These are phyloP conservation scores for Blastocladiella britannica DNA, from an alignment of 192 early-diverging fungal species.

Conservation along the genomic window DNA sequence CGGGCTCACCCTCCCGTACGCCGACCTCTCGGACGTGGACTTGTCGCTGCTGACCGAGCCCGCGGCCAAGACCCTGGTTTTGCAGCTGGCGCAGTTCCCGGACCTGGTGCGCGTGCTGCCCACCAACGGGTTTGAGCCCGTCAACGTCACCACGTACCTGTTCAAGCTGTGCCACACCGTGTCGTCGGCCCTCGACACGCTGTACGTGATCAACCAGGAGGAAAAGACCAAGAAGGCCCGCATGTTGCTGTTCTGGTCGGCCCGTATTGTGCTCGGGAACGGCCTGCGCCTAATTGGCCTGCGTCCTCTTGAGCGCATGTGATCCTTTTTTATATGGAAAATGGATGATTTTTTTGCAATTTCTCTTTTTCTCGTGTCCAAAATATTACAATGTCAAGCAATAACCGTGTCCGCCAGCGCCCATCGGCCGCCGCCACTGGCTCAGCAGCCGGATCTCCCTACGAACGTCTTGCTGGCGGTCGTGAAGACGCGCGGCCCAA, in stretches of 20 bases:
- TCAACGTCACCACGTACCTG: constrained; percentile 62
- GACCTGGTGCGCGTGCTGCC: constrained; percentile 52
- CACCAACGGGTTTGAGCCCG: constrained; percentile 49
- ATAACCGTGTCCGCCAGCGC: no score
- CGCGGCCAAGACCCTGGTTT: constrained; percentile 46
- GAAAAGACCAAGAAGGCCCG: constrained; percentile 63
- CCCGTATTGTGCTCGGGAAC: constrained; percentile 67
- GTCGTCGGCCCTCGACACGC: constrained; percentile 48
- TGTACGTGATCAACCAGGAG: constrained; percentile 55
- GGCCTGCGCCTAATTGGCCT: constrained; percentile 63
- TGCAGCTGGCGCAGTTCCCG: constrained; percentile 60
- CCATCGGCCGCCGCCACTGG: no score
- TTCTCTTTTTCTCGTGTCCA: constrained; percentile 3
- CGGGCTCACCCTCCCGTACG: constrained; percentile 30
- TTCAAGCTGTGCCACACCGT: constrained; percentile 64
- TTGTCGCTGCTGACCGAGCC: constrained; percentile 46
- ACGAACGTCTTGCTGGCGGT: no score
- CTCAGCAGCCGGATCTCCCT: no score
- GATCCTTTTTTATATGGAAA: constrained; percentile 19
- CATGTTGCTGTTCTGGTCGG: constrained; percentile 65
- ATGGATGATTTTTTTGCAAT: constrained; percentile 6
- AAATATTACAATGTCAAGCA: no score
- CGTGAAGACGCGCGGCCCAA: no score
- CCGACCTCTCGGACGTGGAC: constrained; percentile 24
- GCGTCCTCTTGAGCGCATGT: constrained; percentile 77